Evolutionary conservation across 2,329 filamentous ascomycete species (phyloP).

Genomic region (Ramularia collo-cygni): DNA sequence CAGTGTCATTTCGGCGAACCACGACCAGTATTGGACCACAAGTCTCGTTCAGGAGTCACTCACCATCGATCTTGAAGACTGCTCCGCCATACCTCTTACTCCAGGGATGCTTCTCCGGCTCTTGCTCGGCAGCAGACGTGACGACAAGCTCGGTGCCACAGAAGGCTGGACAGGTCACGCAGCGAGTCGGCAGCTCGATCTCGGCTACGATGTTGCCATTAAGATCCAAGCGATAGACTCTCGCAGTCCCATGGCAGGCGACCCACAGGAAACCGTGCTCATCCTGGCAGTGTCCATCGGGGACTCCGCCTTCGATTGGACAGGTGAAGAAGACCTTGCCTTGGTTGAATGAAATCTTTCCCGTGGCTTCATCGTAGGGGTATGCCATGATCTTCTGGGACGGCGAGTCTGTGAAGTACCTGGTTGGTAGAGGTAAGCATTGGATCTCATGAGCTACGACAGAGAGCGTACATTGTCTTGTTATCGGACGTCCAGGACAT

Average conservation of each 20-base stretch:
- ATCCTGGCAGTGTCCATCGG: slow-evolving; percentile 82
- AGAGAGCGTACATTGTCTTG: slow-evolving; percentile 35
- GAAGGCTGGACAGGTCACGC: slow-evolving; percentile 76
- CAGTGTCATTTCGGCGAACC: not conserved
- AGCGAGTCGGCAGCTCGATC: slow-evolving; percentile 67
- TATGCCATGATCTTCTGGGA: slow-evolving; percentile 64
- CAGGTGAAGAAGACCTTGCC: slow-evolving; percentile 68
- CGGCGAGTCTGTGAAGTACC: slow-evolving; percentile 77
- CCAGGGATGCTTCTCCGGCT: slow-evolving; percentile 55
- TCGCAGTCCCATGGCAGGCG: slow-evolving; percentile 71
- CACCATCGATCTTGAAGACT: slow-evolving; percentile 61
- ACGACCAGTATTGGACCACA: no score
- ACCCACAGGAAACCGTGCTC: slow-evolving; percentile 82
- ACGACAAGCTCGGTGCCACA: slow-evolving; percentile 68
- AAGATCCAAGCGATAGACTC: slow-evolving; percentile 67
- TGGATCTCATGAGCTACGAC: no score
- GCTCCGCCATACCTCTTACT: slow-evolving; percentile 61
- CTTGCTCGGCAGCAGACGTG: slow-evolving; percentile 67
- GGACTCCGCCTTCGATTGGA: slow-evolving; percentile 54
- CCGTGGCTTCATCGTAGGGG: slow-evolving; percentile 62
- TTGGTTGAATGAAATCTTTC: slow-evolving; percentile 58
- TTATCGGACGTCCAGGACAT: slow-evolving; percentile 71
- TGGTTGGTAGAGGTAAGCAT: no score
- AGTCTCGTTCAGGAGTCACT: no score
- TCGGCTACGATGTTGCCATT: slow-evolving; percentile 66